Conservation (phyloP, 192 early-diverging fungal species). For the Coemansia sp. region DNA sequence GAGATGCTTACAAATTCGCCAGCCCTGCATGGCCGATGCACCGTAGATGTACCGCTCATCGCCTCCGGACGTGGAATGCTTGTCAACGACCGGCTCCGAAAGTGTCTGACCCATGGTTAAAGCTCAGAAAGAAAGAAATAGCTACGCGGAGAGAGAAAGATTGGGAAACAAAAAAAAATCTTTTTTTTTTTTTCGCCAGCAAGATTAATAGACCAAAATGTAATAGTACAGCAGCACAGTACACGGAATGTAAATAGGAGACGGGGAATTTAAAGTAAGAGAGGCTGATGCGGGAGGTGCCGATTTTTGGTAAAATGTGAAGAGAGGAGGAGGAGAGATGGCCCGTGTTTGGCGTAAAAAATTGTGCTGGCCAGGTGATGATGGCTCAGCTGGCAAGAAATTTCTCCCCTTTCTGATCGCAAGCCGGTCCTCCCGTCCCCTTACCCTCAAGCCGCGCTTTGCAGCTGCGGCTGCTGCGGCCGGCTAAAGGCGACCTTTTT, state of each 20-base stretch:
- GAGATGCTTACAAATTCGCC: conserved; percentile 71
- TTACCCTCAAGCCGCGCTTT: no score
- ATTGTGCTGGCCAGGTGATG: neutral
- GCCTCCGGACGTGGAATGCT: conserved; percentile 73
- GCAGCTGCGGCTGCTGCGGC: no score
- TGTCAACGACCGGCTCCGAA: conserved; percentile 90
- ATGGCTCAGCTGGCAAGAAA: no score
- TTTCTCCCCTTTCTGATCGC: no score
- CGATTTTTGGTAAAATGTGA: neutral
- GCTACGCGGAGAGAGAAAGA: conserved; percentile 7
- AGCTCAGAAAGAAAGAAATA: conserved; percentile 1
- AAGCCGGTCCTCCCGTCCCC: no score
- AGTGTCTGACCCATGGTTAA: conserved; percentile 94
- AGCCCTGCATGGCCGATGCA: conserved; percentile 96
- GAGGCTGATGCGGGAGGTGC: conserved; percentile 5
- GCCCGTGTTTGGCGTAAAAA: neutral
- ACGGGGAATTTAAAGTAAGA: neutral
- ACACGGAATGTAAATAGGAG: conserved; percentile 12
- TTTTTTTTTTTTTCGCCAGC: conserved; percentile 2
- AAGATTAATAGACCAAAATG: conserved; percentile 5
- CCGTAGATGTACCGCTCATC: conserved; percentile 84
- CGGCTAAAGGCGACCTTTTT: no score
- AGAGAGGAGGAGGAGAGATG: neutral
- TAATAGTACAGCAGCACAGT: conserved; percentile 12
- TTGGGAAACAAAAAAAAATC: conserved; percentile 9